Percentiles rank a stretch among this genome's conserved stretches.
These are phyloP conservation scores for Lathyrus sativus DNA, from an alignment of 306 rosid species.

Conservation along the genomic window DNA sequence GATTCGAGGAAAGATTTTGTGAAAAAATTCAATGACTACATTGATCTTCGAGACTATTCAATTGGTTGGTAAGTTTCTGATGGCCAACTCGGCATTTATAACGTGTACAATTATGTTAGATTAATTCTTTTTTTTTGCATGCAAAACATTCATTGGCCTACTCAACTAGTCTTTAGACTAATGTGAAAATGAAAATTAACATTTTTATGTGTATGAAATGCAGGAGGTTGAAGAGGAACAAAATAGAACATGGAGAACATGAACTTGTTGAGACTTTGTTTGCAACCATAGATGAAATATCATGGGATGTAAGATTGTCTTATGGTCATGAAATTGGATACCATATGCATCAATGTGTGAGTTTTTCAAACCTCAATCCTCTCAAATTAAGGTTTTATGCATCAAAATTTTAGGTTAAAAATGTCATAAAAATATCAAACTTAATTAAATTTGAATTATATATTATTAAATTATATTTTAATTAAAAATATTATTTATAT, in stretches of 20 bases:
- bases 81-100: too few relatives aligned
- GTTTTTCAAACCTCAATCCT: conserved; percentile 34
- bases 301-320: conserved; percentile 56
- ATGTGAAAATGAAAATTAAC: neutral
- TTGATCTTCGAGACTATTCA: conserved; percentile 34
- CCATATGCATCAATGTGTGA: conserved; percentile 59
- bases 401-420: too few relatives aligned
- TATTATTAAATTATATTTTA: too few relatives aligned
- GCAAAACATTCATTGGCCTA: too few relatives aligned
- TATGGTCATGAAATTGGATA: conserved; percentile 66
- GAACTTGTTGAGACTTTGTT: conserved; percentile 59
- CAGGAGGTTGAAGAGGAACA: conserved; percentile 55
- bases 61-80: conserved; percentile 39
- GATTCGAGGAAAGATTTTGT: conserved; percentile 53
- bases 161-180: neutral
- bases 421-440: too few relatives aligned
- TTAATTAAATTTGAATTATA: too few relatives aligned
- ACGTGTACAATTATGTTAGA: too few relatives aligned
- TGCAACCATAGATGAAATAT: conserved; percentile 65
- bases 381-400: neutral
- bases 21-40: conserved; percentile 41
- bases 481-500: too few relatives aligned
- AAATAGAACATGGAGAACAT: conserved; percentile 45
- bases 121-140: too few relatives aligned
- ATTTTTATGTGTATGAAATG: conserved; percentile 2